phyloP scores from a whole-genome alignment of 2,329 filamentous ascomycete genomes.

The Zymoseptoria crescenta region DNA sequence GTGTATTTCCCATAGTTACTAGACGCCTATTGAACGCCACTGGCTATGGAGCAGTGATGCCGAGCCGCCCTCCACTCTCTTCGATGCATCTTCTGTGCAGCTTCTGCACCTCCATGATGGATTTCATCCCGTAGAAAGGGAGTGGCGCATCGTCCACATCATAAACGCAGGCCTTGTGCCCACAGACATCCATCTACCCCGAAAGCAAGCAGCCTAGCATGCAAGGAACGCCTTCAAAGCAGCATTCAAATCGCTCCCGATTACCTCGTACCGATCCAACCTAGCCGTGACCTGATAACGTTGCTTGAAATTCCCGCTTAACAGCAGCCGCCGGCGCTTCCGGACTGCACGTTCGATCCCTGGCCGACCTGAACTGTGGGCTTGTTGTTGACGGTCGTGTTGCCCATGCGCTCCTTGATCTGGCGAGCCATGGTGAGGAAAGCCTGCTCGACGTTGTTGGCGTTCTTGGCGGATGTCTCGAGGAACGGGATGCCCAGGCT shows the following conservation, averaged over 20 bases:
- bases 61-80: background rate
- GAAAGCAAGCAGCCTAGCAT: conserved; percentile 19
- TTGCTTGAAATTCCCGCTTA: conserved; percentile 40
- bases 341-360: conserved; percentile 86
- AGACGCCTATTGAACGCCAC: conserved; percentile 2
- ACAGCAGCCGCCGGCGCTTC: conserved; percentile 81
- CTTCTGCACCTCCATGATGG: conserved; percentile 12
- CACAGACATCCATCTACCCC: conserved; percentile 14
- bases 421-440: conserved; percentile 99
- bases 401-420: conserved; percentile 99
- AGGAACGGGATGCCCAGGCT: conserved; percentile 98
- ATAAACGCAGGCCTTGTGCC: conserved; percentile 12
- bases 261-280: conserved; percentile 7
- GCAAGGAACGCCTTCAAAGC: conserved; percentile 15
- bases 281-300: conserved; percentile 6
- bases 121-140: conserved; percentile 13
- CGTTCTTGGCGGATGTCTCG: conserved; percentile 99
- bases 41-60: conserved; percentile 3
- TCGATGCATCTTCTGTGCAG: background rate
- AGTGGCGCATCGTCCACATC: conserved; percentile 14
- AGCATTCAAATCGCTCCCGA: conserved; percentile 3
- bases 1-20: background rate
- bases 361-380: conserved; percentile 92
- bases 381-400: conserved; percentile 95
- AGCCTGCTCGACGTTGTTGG: conserved; percentile 98